Percentiles rank a stretch among this genome's conserved stretches.
These are phyloP conservation scores for Sordariomycetes sp. DNA, from an alignment of 2,329 filamentous ascomycete genomes.

Conservation along the genomic window DNA sequence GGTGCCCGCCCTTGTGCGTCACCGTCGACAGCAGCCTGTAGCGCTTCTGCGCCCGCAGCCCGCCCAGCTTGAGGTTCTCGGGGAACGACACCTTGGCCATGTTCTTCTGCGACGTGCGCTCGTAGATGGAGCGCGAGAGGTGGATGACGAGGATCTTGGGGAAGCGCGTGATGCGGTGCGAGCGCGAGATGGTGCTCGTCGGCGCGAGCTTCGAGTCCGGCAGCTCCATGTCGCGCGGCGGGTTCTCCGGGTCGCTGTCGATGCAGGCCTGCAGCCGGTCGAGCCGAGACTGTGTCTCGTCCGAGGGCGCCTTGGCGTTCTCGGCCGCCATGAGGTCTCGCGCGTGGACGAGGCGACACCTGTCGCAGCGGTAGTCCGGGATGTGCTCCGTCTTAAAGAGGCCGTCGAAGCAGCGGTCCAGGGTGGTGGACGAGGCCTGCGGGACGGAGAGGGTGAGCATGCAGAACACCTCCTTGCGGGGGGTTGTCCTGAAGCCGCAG, in stretches of 20 bases:
- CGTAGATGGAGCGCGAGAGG: constrained; percentile 87
- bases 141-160: constrained; percentile 88
- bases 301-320: constrained; percentile 40
- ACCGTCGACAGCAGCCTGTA: constrained; percentile 83
- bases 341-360: constrained; percentile 78
- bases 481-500: constrained; percentile 81
- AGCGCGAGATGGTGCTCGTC: constrained; percentile 73
- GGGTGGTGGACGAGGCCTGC: constrained; percentile 65
- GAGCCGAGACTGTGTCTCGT: constrained; percentile 46
- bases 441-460: constrained; percentile 88
- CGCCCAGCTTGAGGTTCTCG: constrained; percentile 72
- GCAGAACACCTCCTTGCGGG: constrained; percentile 76
- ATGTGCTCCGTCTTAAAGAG: constrained; percentile 94
- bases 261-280: constrained; percentile 58
- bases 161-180: constrained; percentile 78
- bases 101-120: constrained; percentile 81
- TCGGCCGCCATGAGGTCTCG: constrained; percentile 52
- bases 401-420: constrained; percentile 84
- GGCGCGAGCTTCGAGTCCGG: constrained; percentile 68
- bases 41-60: constrained; percentile 63
- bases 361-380: constrained; percentile 93
- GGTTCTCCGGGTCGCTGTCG: constrained; percentile 68
- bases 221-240: constrained; percentile 60
- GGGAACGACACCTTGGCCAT: constrained; percentile 89
- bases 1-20: constrained; percentile 89